Evolutionary conservation across 768 basidiomycete genomes (phyloP), one percentile per base, ranked within the genome.

Genomic region (Trichaptum fuscoviolaceum): DNA sequence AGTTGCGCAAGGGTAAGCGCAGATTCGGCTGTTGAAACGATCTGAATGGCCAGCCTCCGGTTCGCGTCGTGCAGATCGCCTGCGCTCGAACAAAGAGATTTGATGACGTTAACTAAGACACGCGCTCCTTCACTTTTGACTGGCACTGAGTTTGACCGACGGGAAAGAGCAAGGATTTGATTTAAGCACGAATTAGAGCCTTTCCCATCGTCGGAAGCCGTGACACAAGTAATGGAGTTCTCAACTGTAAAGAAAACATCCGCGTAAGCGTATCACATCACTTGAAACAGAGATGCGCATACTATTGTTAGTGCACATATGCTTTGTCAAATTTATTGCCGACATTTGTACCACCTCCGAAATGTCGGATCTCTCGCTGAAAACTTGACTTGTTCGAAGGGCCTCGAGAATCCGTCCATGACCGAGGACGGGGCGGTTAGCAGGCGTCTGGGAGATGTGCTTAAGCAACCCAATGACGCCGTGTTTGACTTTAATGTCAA

Each of bases 121-220:
- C 96, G 88, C 20, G 94, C 90, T 34, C 92, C 92, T 79, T 99
- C 96, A 73, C 91, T 95, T 76, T 90, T 91, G 36, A 96, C 81
- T 1, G 93, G 86, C 1, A 92, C 78, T 23, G 90, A 90, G 71
- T 96, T 91, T 6, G 94, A 90, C 57, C 94, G 88, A 63, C 83
- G 82, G 30, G 91, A 82, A 23, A 99, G 82, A 7, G 85, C 85
- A 35, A 97, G 80, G 59, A 99, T 84, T 66, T 87, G 87, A 5
- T 85, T 78, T 57, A 95, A 78, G 0, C 87, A 85, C 25, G 78
- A 70, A 20, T 71, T 70, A n/a, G 74, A 57, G 1, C 76, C 59
- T 2, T 74, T 71, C 62, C 71, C 65, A 68, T 63, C 72, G 12
- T 76, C 69, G 35, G 77, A 69, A 1, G 86, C 81, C 1, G 88